Evolutionary conservation across 2,329 filamentous ascomycete genomes (phyloP).

Genomic region (Aureobasidium zeae): DNA sequence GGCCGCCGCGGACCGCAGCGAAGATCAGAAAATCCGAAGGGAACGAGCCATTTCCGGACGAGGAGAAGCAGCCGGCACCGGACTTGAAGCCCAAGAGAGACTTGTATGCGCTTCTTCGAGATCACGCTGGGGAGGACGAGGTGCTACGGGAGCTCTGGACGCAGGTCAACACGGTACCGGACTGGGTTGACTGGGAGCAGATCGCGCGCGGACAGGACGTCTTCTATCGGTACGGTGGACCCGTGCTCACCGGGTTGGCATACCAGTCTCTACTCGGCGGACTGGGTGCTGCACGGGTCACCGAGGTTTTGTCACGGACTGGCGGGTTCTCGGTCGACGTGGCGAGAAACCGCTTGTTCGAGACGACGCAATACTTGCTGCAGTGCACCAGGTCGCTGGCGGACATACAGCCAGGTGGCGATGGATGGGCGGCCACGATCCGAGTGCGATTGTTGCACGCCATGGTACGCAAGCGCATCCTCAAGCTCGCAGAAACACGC

Average conservation of each 20-base stretch:
- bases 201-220: slow-evolving; percentile 65
- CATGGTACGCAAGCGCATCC: slow-evolving; percentile 55
- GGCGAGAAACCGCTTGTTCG: slow-evolving; percentile 55
- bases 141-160: slow-evolving; percentile 53
- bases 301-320: slow-evolving; percentile 64
- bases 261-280: slow-evolving; percentile 60
- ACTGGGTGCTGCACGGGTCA: slow-evolving; percentile 63
- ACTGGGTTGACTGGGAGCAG: slow-evolving; percentile 71
- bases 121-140: slow-evolving; percentile 49
- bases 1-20: slow-evolving; percentile 22
- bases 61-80: slow-evolving; percentile 18
- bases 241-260: slow-evolving; percentile 53
- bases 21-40: slow-evolving; percentile 18
- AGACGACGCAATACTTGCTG: slow-evolving; percentile 68
- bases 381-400: slow-evolving; percentile 58
- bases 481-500: slow-evolving; percentile 46
- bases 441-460: slow-evolving; percentile 62
- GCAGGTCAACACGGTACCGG: slow-evolving; percentile 56
- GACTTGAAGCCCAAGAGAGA: slow-evolving; percentile 41
- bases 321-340: slow-evolving; percentile 63
- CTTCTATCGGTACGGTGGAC: slow-evolving; percentile 66
- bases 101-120: slow-evolving; percentile 52
- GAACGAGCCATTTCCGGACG: neutral
- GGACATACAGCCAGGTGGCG: slow-evolving; percentile 58
- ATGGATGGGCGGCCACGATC: slow-evolving; percentile 55